A percentile compares a stretch with the other conserved stretches of the same genome.
phyloP scores from a whole-genome alignment of 345 rosid species.

The Moricandia arvensis region DNA sequence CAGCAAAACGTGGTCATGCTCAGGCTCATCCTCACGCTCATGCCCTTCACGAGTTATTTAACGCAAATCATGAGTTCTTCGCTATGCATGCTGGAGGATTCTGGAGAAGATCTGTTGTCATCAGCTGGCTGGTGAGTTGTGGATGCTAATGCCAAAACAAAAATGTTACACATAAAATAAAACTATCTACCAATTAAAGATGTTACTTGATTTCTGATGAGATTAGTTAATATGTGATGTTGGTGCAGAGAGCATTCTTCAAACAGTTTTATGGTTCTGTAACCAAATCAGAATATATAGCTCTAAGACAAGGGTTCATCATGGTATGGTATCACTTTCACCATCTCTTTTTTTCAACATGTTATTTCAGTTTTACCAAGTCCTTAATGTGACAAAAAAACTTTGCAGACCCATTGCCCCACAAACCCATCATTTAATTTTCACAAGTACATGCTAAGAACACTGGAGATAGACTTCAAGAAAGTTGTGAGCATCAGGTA shows the following conservation, averaged over 20 bases:
- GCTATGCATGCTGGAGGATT: slow-evolving; percentile 48
- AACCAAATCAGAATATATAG: slow-evolving; percentile 69
- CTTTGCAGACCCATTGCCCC: slow-evolving; percentile 50
- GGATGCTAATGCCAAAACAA: not conserved
- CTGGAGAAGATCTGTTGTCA: slow-evolving; percentile 64
- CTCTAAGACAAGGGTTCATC: slow-evolving; percentile 74
- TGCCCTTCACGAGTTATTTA: slow-evolving; percentile 34
- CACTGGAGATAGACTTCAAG: slow-evolving; percentile 61
- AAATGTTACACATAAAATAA: not conserved
- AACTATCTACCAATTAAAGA: not conserved
- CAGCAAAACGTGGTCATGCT: slow-evolving; percentile 25
- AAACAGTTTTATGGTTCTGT: slow-evolving; percentile 79
- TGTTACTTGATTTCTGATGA: not conserved
- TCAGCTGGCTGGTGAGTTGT: slow-evolving; percentile 72
- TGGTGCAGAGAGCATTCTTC: slow-evolving; percentile 69
- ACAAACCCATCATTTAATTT: slow-evolving; percentile 44
- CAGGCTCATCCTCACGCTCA: slow-evolving; percentile 15
- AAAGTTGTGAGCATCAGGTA: slow-evolving; percentile 79
- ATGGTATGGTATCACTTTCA: slow-evolving; percentile 52
- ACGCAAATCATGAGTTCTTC: slow-evolving; percentile 32
- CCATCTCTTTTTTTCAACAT: not conserved
- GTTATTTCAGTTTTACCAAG: not conserved
- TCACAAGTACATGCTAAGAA: slow-evolving; percentile 64
- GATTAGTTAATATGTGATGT: not conserved
- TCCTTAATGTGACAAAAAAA: not conserved